Evolutionary conservation across 148 eudicot species (phyloP).

Genomic region (Dysphania ambrosioides): DNA sequence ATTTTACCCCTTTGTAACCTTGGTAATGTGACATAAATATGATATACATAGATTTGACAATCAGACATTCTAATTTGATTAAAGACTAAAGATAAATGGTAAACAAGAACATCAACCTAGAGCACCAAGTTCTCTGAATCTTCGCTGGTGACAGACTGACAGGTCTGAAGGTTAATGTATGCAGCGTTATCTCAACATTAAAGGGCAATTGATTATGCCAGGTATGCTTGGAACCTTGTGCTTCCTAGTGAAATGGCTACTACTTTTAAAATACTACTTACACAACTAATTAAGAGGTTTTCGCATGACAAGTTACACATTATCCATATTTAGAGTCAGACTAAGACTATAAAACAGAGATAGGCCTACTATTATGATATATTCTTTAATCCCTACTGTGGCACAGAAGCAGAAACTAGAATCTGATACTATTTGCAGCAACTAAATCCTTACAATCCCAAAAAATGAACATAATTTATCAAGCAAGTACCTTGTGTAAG

Average conservation of each 20-base stretch:
- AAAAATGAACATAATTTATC: background rate
- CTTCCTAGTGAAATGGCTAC: background rate
- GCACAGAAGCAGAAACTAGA: no score
- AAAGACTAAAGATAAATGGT: background rate
- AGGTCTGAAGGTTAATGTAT: background rate
- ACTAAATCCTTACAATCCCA: no score
- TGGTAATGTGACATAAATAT: background rate
- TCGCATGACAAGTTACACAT: no score
- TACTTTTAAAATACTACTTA: no score
- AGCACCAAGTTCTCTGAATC: background rate
- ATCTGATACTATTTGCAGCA: no score
- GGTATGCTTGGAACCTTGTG: background rate
- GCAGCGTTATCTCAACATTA: background rate
- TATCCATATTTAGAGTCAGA: no score
- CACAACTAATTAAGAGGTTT: no score
- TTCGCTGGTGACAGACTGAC: background rate
- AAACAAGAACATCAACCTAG: background rate
- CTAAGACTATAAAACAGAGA: no score
- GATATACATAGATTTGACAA: background rate
- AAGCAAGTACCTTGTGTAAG: constrained; percentile 69
- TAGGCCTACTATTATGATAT: no score
- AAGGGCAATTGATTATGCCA: no score
- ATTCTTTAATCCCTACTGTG: no score
- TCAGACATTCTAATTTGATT: background rate
- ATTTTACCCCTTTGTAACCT: background rate